phyloP scores from a whole-genome alignment of 2,329 filamentous ascomycete species.

The Xylaria sp. region DNA sequence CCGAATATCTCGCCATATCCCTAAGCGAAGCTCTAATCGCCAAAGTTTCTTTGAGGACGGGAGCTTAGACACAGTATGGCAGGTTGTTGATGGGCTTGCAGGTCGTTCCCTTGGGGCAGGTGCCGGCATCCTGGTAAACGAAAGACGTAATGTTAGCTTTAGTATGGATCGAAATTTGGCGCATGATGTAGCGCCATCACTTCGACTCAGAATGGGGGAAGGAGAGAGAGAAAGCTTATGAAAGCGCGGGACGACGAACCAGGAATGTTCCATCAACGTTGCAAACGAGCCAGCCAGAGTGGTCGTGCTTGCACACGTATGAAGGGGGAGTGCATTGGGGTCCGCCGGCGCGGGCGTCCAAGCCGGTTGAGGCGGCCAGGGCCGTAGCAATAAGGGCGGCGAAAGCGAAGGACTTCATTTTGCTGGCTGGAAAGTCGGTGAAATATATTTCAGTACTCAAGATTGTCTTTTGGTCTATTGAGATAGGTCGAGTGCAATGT shows the following conservation, averaged over 20 bases:
- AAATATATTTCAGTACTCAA: background rate
- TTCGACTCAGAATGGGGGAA: background rate
- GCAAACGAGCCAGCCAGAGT: constrained; percentile 47
- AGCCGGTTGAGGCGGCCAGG: constrained; percentile 33
- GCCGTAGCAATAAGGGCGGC: constrained; percentile 36
- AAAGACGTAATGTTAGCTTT: constrained; percentile 12
- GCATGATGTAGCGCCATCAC: background rate
- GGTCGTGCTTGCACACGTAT: constrained; percentile 46
- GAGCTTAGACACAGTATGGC: constrained; percentile 44
- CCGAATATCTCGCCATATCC: background rate
- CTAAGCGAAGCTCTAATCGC: background rate
- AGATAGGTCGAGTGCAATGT: constrained; percentile 5
- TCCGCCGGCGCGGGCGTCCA: constrained; percentile 16
- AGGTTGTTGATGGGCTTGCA: constrained; percentile 46
- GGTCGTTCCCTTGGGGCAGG: constrained; percentile 38
- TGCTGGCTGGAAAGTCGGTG: constrained; percentile 13
- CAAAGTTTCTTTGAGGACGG: background rate
- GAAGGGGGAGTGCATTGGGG: constrained; percentile 40
- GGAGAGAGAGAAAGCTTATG: background rate
- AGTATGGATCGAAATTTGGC: background rate
- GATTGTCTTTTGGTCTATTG: background rate
- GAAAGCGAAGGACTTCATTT: constrained; percentile 45
- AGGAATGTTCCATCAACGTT: constrained; percentile 44
- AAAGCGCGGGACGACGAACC: constrained; percentile 34
- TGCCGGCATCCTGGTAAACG: constrained; percentile 41